These are phyloP conservation scores for Chrysanthemum lavandulifolium DNA, from an alignment of 129 eudicot genomes.

Conservation along the genomic window DNA sequence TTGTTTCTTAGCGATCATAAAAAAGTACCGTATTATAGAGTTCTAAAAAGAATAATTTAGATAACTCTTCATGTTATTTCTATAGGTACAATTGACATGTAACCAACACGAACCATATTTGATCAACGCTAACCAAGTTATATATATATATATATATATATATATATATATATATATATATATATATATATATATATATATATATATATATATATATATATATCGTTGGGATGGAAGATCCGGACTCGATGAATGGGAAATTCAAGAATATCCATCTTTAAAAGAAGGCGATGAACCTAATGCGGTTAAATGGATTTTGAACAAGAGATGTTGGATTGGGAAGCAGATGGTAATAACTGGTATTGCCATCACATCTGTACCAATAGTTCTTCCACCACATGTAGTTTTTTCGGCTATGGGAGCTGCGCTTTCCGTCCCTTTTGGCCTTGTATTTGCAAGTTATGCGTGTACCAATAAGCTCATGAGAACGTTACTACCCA, in stretches of 20 bases:
- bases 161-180: no score
- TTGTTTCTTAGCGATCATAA: no score
- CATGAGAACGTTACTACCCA: constrained; percentile 57
- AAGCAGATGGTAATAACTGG: constrained; percentile 59
- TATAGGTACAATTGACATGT: no score
- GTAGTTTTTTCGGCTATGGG: constrained; percentile 74
- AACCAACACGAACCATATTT: no score
- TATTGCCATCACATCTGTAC: constrained; percentile 60
- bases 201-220: no score
- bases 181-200: no score
- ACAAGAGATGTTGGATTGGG: constrained; percentile 47
- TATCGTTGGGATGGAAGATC: constrained; percentile 52
- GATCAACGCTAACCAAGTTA: not conserved
- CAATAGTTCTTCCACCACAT: constrained; percentile 75
- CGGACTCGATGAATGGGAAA: constrained; percentile 38
- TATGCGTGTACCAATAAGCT: constrained; percentile 69
- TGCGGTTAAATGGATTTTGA: constrained; percentile 46
- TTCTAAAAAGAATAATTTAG: no score
- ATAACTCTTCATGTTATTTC: no score
- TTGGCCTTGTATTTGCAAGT: constrained; percentile 53
- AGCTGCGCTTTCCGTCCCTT: constrained; percentile 61
- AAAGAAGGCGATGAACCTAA: constrained; percentile 17
- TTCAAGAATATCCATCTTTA: constrained; percentile 25
- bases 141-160: no score
- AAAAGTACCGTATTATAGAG: no score